These are phyloP conservation scores for Hypholoma fasciculare DNA, from an alignment of 768 basidiomycete species.

Conservation along the genomic window DNA sequence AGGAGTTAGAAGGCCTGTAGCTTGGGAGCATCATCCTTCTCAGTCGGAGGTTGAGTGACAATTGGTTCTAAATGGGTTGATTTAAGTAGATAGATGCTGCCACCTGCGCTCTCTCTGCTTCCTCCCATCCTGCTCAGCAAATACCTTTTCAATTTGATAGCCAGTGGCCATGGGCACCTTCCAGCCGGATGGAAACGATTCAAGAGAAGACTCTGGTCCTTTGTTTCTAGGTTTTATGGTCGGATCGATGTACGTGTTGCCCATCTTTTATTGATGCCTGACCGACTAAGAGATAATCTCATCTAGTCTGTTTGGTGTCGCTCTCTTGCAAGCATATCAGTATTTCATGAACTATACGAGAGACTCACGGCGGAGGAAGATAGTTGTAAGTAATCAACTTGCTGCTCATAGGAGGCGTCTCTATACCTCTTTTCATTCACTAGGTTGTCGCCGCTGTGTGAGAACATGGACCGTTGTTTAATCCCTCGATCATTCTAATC, in stretches of 20 bases:
- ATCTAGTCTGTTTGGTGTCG: constrained; percentile 1
- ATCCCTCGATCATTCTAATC: background rate
- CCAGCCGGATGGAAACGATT: background rate
- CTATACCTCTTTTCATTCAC: background rate
- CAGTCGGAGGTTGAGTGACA: background rate
- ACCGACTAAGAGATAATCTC: background rate
- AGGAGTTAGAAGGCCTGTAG: background rate
- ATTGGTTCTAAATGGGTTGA: no score
- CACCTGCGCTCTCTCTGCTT: no score
- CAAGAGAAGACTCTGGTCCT: background rate
- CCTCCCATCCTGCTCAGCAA: no score
- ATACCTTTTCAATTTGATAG: no score
- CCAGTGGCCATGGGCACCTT: background rate
- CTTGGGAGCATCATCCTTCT: background rate
- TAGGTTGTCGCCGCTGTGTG: constrained; percentile 1
- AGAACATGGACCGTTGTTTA: background rate
- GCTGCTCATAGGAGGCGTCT: background rate
- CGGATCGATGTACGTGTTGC: background rate
- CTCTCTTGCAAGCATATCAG: constrained; percentile 5
- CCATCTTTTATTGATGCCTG: no score
- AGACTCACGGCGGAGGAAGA: background rate
- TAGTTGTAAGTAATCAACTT: background rate
- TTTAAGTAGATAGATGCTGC: no score
- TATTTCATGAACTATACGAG: constrained; percentile 9
- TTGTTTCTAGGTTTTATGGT: constrained; percentile 3